Conservation (phyloP, 2,329 filamentous ascomycete species). For the Dactylellina haptotyla region DNA sequence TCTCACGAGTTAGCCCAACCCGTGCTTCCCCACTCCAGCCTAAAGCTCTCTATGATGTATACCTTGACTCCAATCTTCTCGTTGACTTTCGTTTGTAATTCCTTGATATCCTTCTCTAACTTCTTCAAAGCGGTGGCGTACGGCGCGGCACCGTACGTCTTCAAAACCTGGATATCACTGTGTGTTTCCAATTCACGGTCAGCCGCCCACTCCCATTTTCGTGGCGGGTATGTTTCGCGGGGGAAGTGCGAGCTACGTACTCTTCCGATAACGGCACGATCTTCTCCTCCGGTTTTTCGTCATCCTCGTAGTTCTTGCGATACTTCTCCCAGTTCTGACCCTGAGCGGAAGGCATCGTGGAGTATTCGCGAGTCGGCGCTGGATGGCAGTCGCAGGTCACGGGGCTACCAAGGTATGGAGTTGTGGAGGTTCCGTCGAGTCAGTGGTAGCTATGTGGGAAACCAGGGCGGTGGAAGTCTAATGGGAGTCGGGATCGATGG, state of each 20-base stretch:
- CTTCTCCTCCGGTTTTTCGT: constrained; percentile 99
- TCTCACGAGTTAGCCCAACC: constrained; percentile 25
- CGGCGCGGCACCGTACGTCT: constrained; percentile 96
- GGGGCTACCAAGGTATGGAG: constrained; percentile 36
- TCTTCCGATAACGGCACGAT: constrained; percentile 96
- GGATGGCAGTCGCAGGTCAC: constrained; percentile 43
- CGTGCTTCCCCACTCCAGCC: not conserved
- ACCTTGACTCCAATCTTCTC: constrained; percentile 95
- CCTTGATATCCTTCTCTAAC: constrained; percentile 99
- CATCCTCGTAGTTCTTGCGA: constrained; percentile 94
- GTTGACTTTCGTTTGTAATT: constrained; percentile 96
- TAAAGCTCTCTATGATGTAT: constrained; percentile 55
- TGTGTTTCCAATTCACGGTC: constrained; percentile 60
- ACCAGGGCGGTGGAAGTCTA: not conserved
- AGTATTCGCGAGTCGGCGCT: constrained; percentile 16
- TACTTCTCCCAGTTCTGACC: constrained; percentile 98
- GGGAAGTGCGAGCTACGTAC: constrained; percentile 68
- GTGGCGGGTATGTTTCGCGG: not conserved
- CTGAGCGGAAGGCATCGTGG: constrained; percentile 85
- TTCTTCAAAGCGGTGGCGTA: constrained; percentile 95
- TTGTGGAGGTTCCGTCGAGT: constrained; percentile 32
- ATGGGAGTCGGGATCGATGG: not conserved
- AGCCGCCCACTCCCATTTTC: constrained; percentile 17
- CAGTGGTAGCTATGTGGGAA: not conserved
- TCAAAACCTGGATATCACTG: constrained; percentile 98